Base-by-base conservation (phyloP, 2,329 filamentous ascomycete species). In the Penicillium sp. region DNA sequence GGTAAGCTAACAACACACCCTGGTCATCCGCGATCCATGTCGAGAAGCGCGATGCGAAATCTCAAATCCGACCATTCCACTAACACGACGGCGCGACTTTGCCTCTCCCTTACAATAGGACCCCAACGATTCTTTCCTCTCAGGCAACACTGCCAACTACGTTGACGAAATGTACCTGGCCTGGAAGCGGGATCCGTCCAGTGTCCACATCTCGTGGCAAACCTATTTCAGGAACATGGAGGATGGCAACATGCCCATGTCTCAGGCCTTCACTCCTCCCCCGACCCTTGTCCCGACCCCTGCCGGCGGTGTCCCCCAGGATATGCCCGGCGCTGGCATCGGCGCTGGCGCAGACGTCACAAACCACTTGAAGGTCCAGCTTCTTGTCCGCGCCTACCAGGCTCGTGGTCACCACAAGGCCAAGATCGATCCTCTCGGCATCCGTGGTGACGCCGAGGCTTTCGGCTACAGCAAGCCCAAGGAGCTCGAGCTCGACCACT, bases 181-280 rank as follows among this genome's bases (percentile, higher is more conserved):
- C 69, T 98, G 93, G 93, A 95, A 91, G 74, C 78, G 87, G 56
- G 89, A 98, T 63, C 90, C 93, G 42, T 80, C 83, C 63, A 95
- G 88, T 67, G 93, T 98, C 49, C 93, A 98, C 73, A 80, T 95
- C 63, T 98, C 93, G 69, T 98, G 93, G 93, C 91, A 95, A 76
- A 85, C 94, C 68, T 98, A 98, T 80, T 98, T 98, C 81, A 88
- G 85, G 76, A 98, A 98, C 76, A 96, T 98, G 87, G 93, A 98
- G 77, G 87, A 83, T 58, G 93, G 93, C 69, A 87, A 93, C 65
- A 97, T 98, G 89, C 91, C 91, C 67, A 89, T 95, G 68, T 93
- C 91, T 54, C 87, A 95, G 74, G 93, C 93, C 60, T 98, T 98
- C 77, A 89, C 89, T 57, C 90, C 93, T 57, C 93, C 93, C 38